Evolutionary conservation across 148 eudicot genomes (phyloP).

Genomic region (Persicaria maculosa): DNA sequence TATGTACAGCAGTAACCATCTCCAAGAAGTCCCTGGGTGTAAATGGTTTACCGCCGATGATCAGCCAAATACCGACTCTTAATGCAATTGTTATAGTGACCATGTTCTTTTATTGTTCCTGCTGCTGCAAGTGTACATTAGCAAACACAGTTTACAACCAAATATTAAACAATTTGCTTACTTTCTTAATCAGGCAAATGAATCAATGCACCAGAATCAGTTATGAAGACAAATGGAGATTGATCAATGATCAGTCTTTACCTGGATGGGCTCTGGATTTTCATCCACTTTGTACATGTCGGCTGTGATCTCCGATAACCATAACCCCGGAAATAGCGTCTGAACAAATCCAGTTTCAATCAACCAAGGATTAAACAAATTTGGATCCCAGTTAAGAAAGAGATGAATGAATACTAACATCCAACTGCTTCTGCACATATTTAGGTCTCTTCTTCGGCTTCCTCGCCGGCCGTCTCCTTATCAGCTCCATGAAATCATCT

Average conservation of each 20-base stretch:
- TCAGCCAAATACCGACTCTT: background rate
- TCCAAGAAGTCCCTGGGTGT: background rate
- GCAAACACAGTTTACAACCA: no score
- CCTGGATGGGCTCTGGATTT: slow-evolving; percentile 25
- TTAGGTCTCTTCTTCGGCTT: slow-evolving; percentile 38
- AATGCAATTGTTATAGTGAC: background rate
- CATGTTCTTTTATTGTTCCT: slow-evolving; percentile 6
- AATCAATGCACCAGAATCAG: background rate
- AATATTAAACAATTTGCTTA: no score
- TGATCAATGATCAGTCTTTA: slow-evolving; percentile 15
- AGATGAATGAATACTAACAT: slow-evolving; percentile 16
- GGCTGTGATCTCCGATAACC: slow-evolving; percentile 37
- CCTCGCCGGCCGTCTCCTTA: slow-evolving; percentile 31
- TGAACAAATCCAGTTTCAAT: slow-evolving; percentile 15
- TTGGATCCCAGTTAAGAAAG: background rate
- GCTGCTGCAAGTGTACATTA: background rate
- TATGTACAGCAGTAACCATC: background rate
- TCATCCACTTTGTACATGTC: slow-evolving; percentile 43
- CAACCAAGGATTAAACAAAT: background rate
- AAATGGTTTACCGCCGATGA: background rate
- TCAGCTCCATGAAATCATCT: slow-evolving; percentile 29
- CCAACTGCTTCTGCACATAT: slow-evolving; percentile 32
- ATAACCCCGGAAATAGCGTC: slow-evolving; percentile 36
- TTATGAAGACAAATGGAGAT: background rate
- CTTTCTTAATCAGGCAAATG: background rate